Percentiles rank a stretch among this genome's conserved stretches.
Evolutionary conservation across 169 alveolate species (phyloP).

Genomic region (Theileria orientalis): DNA sequence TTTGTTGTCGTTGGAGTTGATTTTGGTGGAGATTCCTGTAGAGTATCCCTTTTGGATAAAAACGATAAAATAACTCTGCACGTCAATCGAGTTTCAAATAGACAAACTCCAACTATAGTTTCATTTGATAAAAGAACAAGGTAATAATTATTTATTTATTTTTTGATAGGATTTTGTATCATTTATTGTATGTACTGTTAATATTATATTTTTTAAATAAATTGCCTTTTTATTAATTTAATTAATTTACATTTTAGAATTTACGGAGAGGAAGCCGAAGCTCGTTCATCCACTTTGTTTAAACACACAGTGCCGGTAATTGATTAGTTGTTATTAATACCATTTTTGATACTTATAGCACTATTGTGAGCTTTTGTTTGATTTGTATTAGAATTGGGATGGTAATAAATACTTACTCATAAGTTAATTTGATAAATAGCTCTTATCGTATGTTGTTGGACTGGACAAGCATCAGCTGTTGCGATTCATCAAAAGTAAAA

Average conservation of each 20-base stretch:
- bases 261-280: conserved; percentile 66
- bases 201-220: neutral
- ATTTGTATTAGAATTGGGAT: neutral
- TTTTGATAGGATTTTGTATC: too few relatives aligned
- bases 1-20: conserved; percentile 54
- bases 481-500: neutral
- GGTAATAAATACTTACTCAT: neutral
- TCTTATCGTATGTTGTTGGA: conserved; percentile 32
- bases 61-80: conserved; percentile 40
- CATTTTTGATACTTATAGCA: too few relatives aligned
- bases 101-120: conserved; percentile 61
- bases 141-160: neutral
- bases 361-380: too few relatives aligned
- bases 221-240: neutral
- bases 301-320: conserved; percentile 19
- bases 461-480: neutral
- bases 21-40: conserved; percentile 55
- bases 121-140: conserved; percentile 55
- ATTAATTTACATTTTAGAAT: conserved; percentile 9
- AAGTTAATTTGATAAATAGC: too few relatives aligned
- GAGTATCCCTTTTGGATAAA: conserved; percentile 35
- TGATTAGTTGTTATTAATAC: neutral
- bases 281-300: conserved; percentile 38
- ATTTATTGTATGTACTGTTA: too few relatives aligned
- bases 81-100: conserved; percentile 57